phyloP scores from a whole-genome alignment of 1,284 basidiomycete genomes.

The Mixia osmundae region DNA sequence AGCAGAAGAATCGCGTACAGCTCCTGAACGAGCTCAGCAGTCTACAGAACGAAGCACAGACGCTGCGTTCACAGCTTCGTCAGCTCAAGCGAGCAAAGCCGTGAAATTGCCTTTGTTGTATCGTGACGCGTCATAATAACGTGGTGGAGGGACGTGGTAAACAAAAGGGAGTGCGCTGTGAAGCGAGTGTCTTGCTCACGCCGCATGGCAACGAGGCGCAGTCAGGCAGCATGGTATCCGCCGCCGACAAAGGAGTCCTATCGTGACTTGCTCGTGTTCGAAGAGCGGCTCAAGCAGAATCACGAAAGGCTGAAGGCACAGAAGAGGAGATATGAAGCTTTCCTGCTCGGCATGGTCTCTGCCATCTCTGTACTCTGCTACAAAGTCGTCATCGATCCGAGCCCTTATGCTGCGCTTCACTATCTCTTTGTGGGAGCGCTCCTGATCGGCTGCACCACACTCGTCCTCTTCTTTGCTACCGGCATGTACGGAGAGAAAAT shows the following conservation, averaged over 20 bases:
- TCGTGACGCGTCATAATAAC: too few relatives aligned
- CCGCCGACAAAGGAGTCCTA: too few relatives aligned
- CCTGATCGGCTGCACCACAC: constrained; percentile 64
- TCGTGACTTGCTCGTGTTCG: too few relatives aligned
- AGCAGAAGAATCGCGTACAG: constrained; percentile 8
- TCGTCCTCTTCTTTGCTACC: constrained; percentile 84
- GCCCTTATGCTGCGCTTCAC: constrained; percentile 27
- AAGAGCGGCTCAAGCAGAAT: too few relatives aligned
- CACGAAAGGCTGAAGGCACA: too few relatives aligned
- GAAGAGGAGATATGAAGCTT: constrained; percentile 30
- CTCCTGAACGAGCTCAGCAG: constrained; percentile 9
- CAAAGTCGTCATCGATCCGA: constrained; percentile 42
- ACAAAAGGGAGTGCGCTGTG: too few relatives aligned
- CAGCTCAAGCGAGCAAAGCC: neutral
- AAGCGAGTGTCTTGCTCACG: too few relatives aligned
- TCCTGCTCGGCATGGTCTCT: constrained; percentile 42
- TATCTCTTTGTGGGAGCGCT: constrained; percentile 51
- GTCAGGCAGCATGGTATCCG: too few relatives aligned
- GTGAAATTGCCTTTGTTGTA: too few relatives aligned
- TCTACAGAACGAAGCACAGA: neutral
- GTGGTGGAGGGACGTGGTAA: too few relatives aligned
- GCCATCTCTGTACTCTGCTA: constrained; percentile 45
- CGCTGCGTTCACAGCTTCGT: neutral
- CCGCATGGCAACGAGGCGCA: too few relatives aligned
- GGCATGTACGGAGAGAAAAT: constrained; percentile 95